phyloP scores from a whole-genome alignment of 768 basidiomycete species.

The Phlebiopsis flavidoalba region DNA sequence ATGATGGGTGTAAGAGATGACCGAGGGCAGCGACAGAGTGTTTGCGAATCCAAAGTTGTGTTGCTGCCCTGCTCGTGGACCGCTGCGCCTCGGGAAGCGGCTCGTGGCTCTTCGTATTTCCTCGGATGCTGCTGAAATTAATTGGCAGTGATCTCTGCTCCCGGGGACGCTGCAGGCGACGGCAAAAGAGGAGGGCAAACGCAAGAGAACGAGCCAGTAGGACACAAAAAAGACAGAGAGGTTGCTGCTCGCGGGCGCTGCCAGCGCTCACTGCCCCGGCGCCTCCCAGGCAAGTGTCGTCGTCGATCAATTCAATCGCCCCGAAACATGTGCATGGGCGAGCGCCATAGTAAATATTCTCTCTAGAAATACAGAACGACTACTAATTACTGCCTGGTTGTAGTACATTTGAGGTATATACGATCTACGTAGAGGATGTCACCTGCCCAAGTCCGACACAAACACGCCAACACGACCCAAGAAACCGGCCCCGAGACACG shows the following conservation, averaged over 20 bases:
- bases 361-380: neutral
- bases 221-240: neutral
- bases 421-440: neutral
- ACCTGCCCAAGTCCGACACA: neutral
- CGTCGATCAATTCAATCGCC: neutral
- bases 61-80: neutral
- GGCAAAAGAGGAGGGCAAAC: neutral
- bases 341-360: neutral
- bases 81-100: constrained; percentile 6
- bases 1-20: neutral
- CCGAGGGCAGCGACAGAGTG: neutral
- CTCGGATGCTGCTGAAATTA: neutral
- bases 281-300: neutral
- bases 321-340: no score
- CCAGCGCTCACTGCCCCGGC: neutral
- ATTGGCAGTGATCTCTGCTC: neutral
- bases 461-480: neutral
- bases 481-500: neutral
- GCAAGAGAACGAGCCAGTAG: neutral
- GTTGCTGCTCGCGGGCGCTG: neutral
- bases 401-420: constrained; percentile 3
- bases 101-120: neutral
- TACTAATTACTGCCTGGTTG: neutral
- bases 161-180: neutral
- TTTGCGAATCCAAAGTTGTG: neutral